Conservation (phyloP, 805 yeast species). For the Lipomyces chichibuensis region DNA sequence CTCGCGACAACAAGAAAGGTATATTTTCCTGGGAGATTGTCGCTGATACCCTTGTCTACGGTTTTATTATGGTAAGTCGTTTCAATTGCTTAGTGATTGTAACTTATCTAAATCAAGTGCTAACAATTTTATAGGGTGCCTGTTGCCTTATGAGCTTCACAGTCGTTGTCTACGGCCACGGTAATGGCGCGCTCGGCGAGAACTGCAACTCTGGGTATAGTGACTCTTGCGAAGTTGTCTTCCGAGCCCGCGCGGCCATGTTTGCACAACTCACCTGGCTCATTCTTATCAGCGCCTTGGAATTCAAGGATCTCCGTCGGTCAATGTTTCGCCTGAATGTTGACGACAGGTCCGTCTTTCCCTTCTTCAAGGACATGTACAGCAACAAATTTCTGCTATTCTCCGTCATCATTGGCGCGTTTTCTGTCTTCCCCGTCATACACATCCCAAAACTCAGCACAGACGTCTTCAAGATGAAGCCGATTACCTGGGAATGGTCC, state of each 20-base stretch:
- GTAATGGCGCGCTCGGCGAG: constrained; percentile 65
- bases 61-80: constrained; percentile 57
- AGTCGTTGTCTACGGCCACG: constrained; percentile 66
- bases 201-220: constrained; percentile 60
- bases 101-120: neutral
- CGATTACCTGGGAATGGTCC: constrained; percentile 82
- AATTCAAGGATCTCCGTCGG: constrained; percentile 70
- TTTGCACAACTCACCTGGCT: constrained; percentile 88
- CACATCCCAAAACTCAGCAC: constrained; percentile 87
- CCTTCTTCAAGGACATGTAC: constrained; percentile 67
- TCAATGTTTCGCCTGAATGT: constrained; percentile 63
- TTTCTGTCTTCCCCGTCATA: constrained; percentile 76
- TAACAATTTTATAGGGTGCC: constrained; percentile 48
- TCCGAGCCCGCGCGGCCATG: constrained; percentile 73
- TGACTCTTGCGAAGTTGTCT: constrained; percentile 61
- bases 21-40: constrained; percentile 70
- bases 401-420: constrained; percentile 73
- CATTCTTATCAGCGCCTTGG: constrained; percentile 81
- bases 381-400: constrained; percentile 75
- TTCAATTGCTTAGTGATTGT: neutral
- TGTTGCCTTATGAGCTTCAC: constrained; percentile 70
- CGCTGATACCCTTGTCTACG: constrained; percentile 70
- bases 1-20: constrained; percentile 57
- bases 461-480: constrained; percentile 71
- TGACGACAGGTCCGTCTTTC: constrained; percentile 61